A percentile compares a stretch with the other conserved stretches of the same genome.
phyloP scores from a whole-genome alignment of 176 grass and related monocot species.

The Leersia perrieri region DNA sequence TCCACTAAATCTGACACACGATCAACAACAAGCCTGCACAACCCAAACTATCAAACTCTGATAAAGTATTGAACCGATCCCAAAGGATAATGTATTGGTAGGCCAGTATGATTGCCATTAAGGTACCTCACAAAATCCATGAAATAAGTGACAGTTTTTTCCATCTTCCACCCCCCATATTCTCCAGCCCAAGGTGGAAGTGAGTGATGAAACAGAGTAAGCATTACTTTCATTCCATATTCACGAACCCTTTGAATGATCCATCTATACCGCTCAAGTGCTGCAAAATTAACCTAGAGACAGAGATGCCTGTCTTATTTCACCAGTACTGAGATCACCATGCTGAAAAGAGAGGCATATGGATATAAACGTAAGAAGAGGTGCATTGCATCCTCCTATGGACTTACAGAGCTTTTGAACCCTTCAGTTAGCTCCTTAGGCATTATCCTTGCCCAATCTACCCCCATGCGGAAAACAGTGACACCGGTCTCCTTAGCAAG shows the following conservation, averaged over 20 bases:
- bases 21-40: slow-evolving; percentile 75
- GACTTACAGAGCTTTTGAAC: slow-evolving; percentile 61
- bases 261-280: slow-evolving; percentile 87
- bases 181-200: slow-evolving; percentile 96
- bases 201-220: slow-evolving; percentile 89
- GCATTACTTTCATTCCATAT: slow-evolving; percentile 98
- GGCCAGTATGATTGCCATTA: neutral
- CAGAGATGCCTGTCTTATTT: neutral
- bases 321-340: slow-evolving; percentile 8
- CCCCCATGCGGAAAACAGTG: slow-evolving; percentile 82
- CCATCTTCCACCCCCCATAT: slow-evolving; percentile 91
- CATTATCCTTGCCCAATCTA: slow-evolving; percentile 93
- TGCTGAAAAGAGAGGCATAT: slow-evolving; percentile 11
- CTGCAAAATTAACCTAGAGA: slow-evolving; percentile 91
- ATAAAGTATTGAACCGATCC: neutral
- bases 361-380: slow-evolving; percentile 13
- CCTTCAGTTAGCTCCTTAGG: slow-evolving; percentile 63
- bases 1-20: slow-evolving; percentile 88
- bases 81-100: slow-evolving; percentile 6
- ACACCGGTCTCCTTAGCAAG: slow-evolving; percentile 81
- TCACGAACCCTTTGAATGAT: slow-evolving; percentile 73
- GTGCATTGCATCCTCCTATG: neutral
- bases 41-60: slow-evolving; percentile 30
- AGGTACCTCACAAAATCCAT: slow-evolving; percentile 83
- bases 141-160: slow-evolving; percentile 89